A percentile compares a stretch with the other conserved stretches of the same genome.
phyloP scores from a whole-genome alignment of 306 rosid species.

The Cotoneaster glaucophyllus region DNA sequence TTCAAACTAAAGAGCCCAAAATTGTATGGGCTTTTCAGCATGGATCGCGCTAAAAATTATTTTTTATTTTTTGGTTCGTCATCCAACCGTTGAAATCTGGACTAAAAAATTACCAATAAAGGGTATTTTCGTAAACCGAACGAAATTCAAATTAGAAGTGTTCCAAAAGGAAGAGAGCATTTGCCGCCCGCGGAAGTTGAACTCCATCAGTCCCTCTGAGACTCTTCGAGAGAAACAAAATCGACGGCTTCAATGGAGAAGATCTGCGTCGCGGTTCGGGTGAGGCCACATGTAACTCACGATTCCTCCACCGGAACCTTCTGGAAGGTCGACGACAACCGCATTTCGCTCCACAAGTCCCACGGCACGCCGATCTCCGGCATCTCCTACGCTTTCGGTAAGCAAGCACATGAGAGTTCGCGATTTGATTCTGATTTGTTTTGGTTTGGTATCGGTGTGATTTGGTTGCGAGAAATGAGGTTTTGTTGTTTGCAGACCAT shows the following conservation, averaged over 20 bases:
- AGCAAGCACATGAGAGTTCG: neutral
- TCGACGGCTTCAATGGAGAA: conserved; percentile 54
- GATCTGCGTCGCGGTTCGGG: conserved; percentile 81
- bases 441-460: neutral
- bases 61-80: neutral
- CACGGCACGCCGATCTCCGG: conserved; percentile 79
- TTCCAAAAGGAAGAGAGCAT: neutral
- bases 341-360: conserved; percentile 73
- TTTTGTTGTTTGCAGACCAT: conserved; percentile 47
- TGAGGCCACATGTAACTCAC: conserved; percentile 55
- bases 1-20: neutral
- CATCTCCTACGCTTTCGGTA: conserved; percentile 78
- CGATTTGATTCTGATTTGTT: neutral
- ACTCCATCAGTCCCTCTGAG: neutral
- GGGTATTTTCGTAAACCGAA: conserved; percentile 10
- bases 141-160: neutral
- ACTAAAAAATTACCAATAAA: neutral
- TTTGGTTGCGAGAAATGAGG: neutral
- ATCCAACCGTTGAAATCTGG: neutral
- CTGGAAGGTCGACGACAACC: conserved; percentile 87
- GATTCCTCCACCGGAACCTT: conserved; percentile 43
- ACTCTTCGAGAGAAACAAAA: neutral
- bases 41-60: neutral
- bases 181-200: conserved; percentile 12
- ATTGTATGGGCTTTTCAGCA: neutral